Base-by-base conservation (phyloP, 2,329 filamentous ascomycete species). In the Trichoderma sp. region DNA sequence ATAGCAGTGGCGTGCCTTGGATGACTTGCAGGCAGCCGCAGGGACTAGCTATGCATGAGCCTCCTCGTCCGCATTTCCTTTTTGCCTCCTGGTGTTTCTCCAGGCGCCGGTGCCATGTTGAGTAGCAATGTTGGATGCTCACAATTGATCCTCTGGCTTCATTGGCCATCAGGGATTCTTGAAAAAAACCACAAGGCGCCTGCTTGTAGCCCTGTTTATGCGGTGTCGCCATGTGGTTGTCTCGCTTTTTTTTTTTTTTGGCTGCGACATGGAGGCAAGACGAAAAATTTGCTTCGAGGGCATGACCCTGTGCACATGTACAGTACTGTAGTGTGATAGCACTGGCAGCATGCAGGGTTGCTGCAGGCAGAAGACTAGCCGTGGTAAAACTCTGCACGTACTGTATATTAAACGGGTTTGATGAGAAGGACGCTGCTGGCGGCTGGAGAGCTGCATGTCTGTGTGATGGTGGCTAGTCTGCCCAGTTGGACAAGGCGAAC, bases 1-100 rank as follows among this genome's bases (percentile, higher is more conserved):
- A 57, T 48, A 32, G 32, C 35, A 54, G 63, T 65, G 52, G 63
- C 63, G 63, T 65, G 37, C 52, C n/a, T 32, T 13, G 19, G 39
- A 68, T 68, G 67, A 64, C 67, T 68, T 68, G 67, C 67, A 68
- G 67, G 67, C 59, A 68, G 59, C 57, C 65, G 52, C 63, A 37
- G 58, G 42, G 22, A 42, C 61, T 64, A 64, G 37, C 61, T 25
- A 65, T 56, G 66, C 66, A 50, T 39, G 59, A 68, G 42, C 58
- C 58, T 39, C 45, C 54, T 66, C 39, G 12, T 39, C 54, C 64
- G 57, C 48, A 54, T 68, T 27, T 37, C 67, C n/a, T 56, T 45
- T 53, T 63, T 54, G 58, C 59, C 59, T 64, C 42, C 37, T 35
- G 39, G 25, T 19, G 52, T 48, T 65, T 65, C 52, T 42, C 15